phyloP scores from a whole-genome alignment of 352 stramenopile species.

The Phytophthora pistaciae region DNA sequence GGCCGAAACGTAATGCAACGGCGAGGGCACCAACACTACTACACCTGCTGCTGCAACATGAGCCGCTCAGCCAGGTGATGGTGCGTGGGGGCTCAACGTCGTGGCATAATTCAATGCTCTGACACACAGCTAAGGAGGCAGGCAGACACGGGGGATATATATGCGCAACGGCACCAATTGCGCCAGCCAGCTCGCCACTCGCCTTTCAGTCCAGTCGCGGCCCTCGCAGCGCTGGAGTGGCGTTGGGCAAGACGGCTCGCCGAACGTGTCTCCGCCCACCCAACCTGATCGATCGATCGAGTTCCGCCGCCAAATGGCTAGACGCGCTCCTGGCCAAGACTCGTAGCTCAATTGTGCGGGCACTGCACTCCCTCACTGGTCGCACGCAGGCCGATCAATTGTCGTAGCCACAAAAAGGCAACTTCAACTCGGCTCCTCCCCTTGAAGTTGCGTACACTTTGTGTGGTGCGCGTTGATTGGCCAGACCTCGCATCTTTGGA shows the following conservation, averaged over 20 bases:
- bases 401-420: background rate
- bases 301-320: background rate
- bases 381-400: background rate
- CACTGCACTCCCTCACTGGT: no score
- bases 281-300: background rate
- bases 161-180: background rate
- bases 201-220: background rate
- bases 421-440: background rate
- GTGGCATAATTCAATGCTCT: background rate
- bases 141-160: background rate
- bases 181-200: background rate
- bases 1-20: background rate
- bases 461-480: background rate
- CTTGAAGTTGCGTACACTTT: background rate
- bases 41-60: background rate
- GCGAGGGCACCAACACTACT: no score
- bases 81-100: background rate
- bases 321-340: background rate
- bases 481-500: background rate
- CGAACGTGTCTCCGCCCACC: background rate
- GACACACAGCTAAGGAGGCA: no score
- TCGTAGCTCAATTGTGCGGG: background rate
- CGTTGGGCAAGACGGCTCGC: background rate
- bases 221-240: background rate
- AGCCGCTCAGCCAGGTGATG: background rate